Base-by-base conservation (phyloP, 2,329 filamentous ascomycete genomes). In the Colletotrichum salicis region DNA sequence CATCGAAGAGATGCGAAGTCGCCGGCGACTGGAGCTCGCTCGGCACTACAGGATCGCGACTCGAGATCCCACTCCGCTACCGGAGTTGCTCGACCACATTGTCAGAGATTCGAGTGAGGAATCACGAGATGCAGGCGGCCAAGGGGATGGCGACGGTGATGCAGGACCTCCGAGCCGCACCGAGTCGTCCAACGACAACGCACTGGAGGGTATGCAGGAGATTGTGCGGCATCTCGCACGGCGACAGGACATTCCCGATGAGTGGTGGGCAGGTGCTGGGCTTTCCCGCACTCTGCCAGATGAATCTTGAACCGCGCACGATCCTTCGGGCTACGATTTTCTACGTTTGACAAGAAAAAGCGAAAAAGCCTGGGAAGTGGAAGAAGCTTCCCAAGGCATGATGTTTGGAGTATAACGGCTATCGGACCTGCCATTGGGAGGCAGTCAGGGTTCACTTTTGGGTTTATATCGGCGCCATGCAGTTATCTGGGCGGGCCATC, bases 191-290 rank as follows among this genome's bases (percentile, higher is more conserved):
- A 75, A 79, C 15, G 83, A 84, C 7, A 83, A 85, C 31, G 83
- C 83, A 5, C 80, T 78, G 79, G 86, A 88, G 27, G 89, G 91
- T 57, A 92, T 95, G 88, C 91, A 93, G 75, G 86, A 87, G 62
- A 92, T 97, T 58, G 86, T 96, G 45, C 90, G 92, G 75, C 87
- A 90, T 55, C 86, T 97, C 66, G 90, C 91, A 41, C 87, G 89
- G 22, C 86, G 93, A 29, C 89, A 94, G 77, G 93, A 95, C 76
- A 92, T 96, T 65, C 92, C 93, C 0, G 93, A 96, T 73, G 91
- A 94, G 74, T 95, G 92, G 90, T 97, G 94, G 94, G 89, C 89
- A 70, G 88, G 89, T 76, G 91, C 87, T 70, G 92, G 92, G 54
- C 86, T 94, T 74, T 91, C 86, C 77, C 88, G 91, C 74, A 91